These are phyloP conservation scores for Candida chilensis DNA, from an alignment of 805 yeast species.

Conservation along the genomic window DNA sequence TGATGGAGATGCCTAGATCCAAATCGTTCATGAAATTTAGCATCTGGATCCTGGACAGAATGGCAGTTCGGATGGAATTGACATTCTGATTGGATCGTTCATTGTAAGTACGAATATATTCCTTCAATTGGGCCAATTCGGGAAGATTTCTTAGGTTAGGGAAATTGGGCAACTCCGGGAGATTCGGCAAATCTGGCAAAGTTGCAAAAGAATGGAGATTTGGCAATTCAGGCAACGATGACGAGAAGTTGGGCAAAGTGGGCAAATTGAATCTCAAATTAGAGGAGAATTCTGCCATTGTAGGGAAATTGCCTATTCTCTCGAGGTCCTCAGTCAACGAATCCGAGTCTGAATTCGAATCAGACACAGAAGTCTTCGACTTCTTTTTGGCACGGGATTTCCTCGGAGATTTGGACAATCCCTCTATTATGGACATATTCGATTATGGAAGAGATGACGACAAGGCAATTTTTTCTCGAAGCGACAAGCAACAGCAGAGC, in stretches of 20 bases:
- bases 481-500: too few relatives aligned
- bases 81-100: slow-evolving; percentile 8
- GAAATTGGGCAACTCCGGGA: slow-evolving; percentile 10
- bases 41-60: slow-evolving; percentile 32
- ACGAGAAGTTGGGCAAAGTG: slow-evolving; percentile 13
- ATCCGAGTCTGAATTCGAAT: slow-evolving; percentile 14
- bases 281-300: slow-evolving; percentile 1
- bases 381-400: too few relatives aligned
- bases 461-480: too few relatives aligned
- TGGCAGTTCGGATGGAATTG: slow-evolving; percentile 25
- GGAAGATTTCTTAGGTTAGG: slow-evolving; percentile 7
- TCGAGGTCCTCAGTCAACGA: slow-evolving; percentile 27
- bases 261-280: slow-evolving; percentile 17
- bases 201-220: slow-evolving; percentile 11
- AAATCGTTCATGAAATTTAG: slow-evolving; percentile 27
- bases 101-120: slow-evolving; percentile 5
- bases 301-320: slow-evolving; percentile 19
- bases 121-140: slow-evolving; percentile 11
- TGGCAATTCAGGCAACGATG: slow-evolving; percentile 13
- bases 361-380: too few relatives aligned
- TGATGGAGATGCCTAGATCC: slow-evolving; percentile 35
- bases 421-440: too few relatives aligned
- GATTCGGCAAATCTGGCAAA: slow-evolving; percentile 13
- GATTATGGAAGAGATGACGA: too few relatives aligned
- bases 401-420: too few relatives aligned